Evolutionary conservation across 306 rosid species (phyloP), one percentile per base, ranked within the genome.

Genomic region (Senna tora): DNA sequence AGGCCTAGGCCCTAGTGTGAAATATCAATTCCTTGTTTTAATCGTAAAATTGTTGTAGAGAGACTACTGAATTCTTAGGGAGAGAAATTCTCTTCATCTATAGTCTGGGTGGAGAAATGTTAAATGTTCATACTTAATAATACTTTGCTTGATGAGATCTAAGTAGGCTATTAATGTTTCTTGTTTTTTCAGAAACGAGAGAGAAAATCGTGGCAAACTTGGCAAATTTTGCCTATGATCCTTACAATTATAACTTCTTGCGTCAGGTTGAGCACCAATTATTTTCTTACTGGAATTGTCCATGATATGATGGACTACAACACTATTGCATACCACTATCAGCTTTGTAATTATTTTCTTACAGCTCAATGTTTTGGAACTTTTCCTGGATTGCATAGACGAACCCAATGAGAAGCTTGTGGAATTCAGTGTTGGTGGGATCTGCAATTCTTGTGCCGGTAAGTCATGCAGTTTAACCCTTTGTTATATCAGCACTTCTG

Each of bases 201-300:
- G 98, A 93, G 76, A 90, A 69, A 81, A 62, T 85, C 42, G 87
- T 79, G 67, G 96, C 93, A 42, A 88, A 90, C 78, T 79, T 90
- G 81, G 98, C 93, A 17, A 90, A 93, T 88, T 93, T 93, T 51
- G 92, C 97, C 49, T 93, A 93, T 80, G 97, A 93, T 83, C 98
- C 98, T 67, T 93, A 88, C 87, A 93, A 88, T 55, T 90, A 72
- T 68, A 65, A 70, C 77, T 90, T 81, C 84, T 77, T 88, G 87
- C 87, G 92, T 66, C 92, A 90, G 91, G 98, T 93, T 78, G 33
- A 21, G 43, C 7, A 72, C 63, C 21, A 10, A 25, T 67, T 68
- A 1, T 59, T 71, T 57, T 43, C 73, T 38, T 68, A 4, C 21
- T 12, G 16, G 30, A 67, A 60, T 57, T 58, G 5, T 33, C 15